These are phyloP conservation scores for Talaromyces islandicus DNA, from an alignment of 2,329 filamentous ascomycete genomes.

Conservation along the genomic window DNA sequence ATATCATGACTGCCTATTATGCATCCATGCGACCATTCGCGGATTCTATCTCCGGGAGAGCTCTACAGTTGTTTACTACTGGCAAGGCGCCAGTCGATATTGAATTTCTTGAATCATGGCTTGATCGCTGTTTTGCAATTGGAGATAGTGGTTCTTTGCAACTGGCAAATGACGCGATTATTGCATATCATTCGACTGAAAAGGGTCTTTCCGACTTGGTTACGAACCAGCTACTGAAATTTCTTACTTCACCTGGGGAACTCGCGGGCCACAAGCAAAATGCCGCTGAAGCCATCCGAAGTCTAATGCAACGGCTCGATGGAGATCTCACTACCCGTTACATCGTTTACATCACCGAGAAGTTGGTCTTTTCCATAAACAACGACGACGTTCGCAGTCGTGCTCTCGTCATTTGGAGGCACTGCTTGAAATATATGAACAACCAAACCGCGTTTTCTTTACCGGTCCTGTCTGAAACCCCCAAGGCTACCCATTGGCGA, in stretches of 20 bases:
- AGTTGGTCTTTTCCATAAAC: constrained; percentile 18
- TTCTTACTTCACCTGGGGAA: not conserved
- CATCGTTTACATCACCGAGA: constrained; percentile 29
- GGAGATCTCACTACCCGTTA: constrained; percentile 19
- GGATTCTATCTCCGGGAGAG: not conserved
- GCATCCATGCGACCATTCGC: constrained; percentile 3
- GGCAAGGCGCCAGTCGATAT: not conserved
- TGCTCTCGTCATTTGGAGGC: constrained; percentile 26
- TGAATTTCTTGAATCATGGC: constrained; percentile 23
- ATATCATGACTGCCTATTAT: constrained; percentile 2
- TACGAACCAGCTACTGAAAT: constrained; percentile 20
- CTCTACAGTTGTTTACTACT: constrained; percentile 1
- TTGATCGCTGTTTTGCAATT: constrained; percentile 18
- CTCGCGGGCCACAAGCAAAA: not conserved
- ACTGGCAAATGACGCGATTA: constrained; percentile 26
- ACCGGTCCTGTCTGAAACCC: constrained; percentile 20
- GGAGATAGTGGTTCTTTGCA: constrained; percentile 13
- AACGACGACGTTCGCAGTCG: constrained; percentile 6
- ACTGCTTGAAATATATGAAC: constrained; percentile 18
- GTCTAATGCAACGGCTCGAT: constrained; percentile 17
- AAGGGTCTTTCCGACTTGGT: constrained; percentile 14
- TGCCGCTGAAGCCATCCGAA: not conserved
- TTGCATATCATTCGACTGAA: constrained; percentile 18
- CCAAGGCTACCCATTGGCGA: not conserved
- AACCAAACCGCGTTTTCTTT: constrained; percentile 18